phyloP scores from a whole-genome alignment of 208 protist genomes.

The Acanthamoeba royreba region DNA sequence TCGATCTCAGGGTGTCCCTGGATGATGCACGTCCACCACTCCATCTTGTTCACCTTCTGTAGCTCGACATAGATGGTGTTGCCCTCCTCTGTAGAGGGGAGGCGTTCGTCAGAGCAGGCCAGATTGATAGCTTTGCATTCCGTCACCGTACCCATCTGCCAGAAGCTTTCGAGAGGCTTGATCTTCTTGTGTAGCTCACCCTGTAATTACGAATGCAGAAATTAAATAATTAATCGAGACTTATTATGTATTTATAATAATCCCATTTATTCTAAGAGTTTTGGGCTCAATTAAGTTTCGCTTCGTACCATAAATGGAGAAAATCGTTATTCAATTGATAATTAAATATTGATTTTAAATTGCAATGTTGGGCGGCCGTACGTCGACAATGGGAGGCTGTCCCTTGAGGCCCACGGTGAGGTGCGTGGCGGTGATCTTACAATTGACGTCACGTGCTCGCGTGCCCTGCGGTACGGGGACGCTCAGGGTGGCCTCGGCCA shows the following conservation, averaged over 20 bases:
- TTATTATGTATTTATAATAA: too few species aligned
- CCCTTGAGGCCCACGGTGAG: slow-evolving; percentile 55
- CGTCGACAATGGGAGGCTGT: slow-evolving; percentile 51
- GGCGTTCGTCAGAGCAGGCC: not conserved
- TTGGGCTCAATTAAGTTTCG: too few species aligned
- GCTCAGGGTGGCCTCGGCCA: slow-evolving; percentile 51
- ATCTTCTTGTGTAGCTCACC: slow-evolving; percentile 42
- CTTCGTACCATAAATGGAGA: too few species aligned
- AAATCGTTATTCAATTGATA: too few species aligned
- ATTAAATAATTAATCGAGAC: too few species aligned
- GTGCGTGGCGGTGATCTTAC: slow-evolving; percentile 26
- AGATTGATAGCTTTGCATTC: not conserved
- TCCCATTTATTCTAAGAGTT: too few species aligned
- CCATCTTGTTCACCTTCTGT: slow-evolving; percentile 73
- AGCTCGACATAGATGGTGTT: slow-evolving; percentile 65
- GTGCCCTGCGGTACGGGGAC: slow-evolving; percentile 55
- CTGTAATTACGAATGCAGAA: not conserved
- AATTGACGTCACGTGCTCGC: slow-evolving; percentile 27
- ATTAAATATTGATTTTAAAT: not conserved
- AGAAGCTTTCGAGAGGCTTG: slow-evolving; percentile 39
- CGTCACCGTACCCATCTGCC: not conserved
- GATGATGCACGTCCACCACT: slow-evolving; percentile 81
- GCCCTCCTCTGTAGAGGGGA: slow-evolving; percentile 17
- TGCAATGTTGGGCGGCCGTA: not conserved
- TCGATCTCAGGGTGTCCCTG: slow-evolving; percentile 78